Percentiles rank a stretch among this genome's conserved stretches.
phyloP scores from a whole-genome alignment of 2,329 filamentous ascomycete species.

The Thelonectria rubi region DNA sequence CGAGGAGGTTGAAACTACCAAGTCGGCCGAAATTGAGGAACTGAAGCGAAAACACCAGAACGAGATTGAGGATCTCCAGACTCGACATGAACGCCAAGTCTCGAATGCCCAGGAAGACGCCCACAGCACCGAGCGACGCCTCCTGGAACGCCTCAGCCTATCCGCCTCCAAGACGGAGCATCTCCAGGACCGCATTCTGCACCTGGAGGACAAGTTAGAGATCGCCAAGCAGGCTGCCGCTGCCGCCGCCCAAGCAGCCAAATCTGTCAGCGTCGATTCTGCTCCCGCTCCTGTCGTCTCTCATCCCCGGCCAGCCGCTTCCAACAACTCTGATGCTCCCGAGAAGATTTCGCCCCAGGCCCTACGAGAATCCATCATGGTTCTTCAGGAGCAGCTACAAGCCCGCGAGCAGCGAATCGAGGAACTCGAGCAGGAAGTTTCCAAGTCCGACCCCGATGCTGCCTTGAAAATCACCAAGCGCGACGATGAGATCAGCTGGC shows the following conservation, averaged over 20 bases:
- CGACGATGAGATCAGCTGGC: constrained; percentile 93
- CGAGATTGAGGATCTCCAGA: constrained; percentile 77
- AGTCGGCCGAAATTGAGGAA: constrained; percentile 63
- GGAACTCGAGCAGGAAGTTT: constrained; percentile 77
- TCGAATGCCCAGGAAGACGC: constrained; percentile 82
- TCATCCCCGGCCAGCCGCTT: constrained; percentile 33
- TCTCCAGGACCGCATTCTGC: constrained; percentile 82
- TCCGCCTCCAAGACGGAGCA: constrained; percentile 86
- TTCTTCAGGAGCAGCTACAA: constrained; percentile 95
- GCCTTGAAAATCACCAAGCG: constrained; percentile 86
- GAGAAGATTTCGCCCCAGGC: constrained; percentile 95
- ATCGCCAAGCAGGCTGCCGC: constrained; percentile 88
- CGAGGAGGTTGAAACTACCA: constrained; percentile 79
- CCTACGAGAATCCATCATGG: constrained; percentile 93
- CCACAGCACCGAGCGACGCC: constrained; percentile 79
- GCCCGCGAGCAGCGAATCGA: constrained; percentile 92
- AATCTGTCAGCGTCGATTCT: constrained; percentile 60
- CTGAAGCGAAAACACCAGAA: constrained; percentile 69
- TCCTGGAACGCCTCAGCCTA: constrained; percentile 82
- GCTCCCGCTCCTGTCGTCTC: constrained; percentile 35
- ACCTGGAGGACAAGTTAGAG: constrained; percentile 90
- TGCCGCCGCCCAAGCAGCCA: constrained; percentile 81
- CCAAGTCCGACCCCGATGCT: constrained; percentile 77
- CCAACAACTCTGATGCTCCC: constrained; percentile 63
- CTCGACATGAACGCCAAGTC: constrained; percentile 78